Base-by-base conservation (phyloP, 1,139 yeast species). In the Magnusiomyces ingens region DNA sequence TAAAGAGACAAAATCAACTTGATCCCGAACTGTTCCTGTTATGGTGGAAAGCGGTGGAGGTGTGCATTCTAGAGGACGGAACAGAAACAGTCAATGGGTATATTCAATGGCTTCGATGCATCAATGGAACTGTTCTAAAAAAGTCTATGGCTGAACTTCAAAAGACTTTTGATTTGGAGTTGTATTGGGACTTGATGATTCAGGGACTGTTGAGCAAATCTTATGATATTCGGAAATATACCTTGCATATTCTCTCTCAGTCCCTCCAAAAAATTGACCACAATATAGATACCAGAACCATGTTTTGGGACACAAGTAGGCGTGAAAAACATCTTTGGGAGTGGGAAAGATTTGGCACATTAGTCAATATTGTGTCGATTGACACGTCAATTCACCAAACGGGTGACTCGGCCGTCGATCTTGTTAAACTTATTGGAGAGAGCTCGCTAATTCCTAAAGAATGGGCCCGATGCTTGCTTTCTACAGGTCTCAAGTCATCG, bases 311-410 rank as follows among this genome's bases (percentile, higher is more conserved):
- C 0, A 60, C 62, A 2, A 37, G 29, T 13, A 46, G 36, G 38
- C 37, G 36, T 11, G 37, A 36, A 21, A 19, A 36, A 18, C 73
- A 76, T 50, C 62, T 79, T 40, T 72, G 72, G 15, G 80, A 81
- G 48, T 90, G 96, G 96, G 76, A 79, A 49, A 75, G 88, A 57
- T 90, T 75, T 62, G 75, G 81, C 37, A 86, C 96, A 0, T 70
- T 90, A 13, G 85, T 81, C 60, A 96, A 90, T 64, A 85, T 90
- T 49, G 71, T 88, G 43, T 94, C 90, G 1, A 77, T 90, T 49
- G 97, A 90, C 65, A 84, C 96, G 0, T 86, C 96, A 0, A 71
- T 87, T 62, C 91, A 90, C 63, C 97, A 90, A 67, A 82, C 93
- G 0, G 84, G 84, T 60, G 96, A 90, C 12, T 94, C 95, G 0